Evolutionary conservation across 768 basidiomycete genomes (phyloP), one percentile per base, ranked within the genome.

Genomic region (Piloderma croceum): DNA sequence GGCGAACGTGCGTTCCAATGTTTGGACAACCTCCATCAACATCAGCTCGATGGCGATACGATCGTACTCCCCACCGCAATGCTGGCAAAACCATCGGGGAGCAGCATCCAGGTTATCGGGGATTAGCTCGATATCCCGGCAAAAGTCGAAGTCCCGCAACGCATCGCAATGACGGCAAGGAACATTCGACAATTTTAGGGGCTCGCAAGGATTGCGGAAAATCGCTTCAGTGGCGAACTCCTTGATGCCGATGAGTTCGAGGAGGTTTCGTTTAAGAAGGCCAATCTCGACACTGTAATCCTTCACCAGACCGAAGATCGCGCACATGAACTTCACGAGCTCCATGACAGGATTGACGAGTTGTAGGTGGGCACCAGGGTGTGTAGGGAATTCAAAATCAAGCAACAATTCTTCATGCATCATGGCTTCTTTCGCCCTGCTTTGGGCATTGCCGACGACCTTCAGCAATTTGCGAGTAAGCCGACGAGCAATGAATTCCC

Each of bases 61-160:
- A 56, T 99, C 93, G 60, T 91, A 94, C 59, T 96, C 89, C 23
- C 83, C 81, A 15, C 76, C 77, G 49, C 92, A 96, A 39, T 66
- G 66, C 37, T 69, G 64, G 54, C 91, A 89, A 11, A 65, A 55
- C 90, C 87, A 91, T 41, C 73, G 77, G 5, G 73, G 68, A 13
- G 70, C 65, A 6, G 71, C 63, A 24, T 73, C 62, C 44, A 64
- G 47, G 52, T 71, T 64, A 47, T 67, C 68, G 7, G 88, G 81
- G 31, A 90, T 68, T 29, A 96, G 71, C 43, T 90, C 86, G 9
- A 80, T 73, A 62, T 98, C 94, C 12, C 94, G 79, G 58, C 94
- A 97, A 54, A 99, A 87, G 60, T 99, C 96, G 53, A 99, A 88
- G 58, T 94, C 91, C 3, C 86, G 78, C 44, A 92, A 71, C 11